These are phyloP conservation scores for Colletotrichum cuscutae DNA, from an alignment of 2,329 filamentous ascomycete genomes.

Conservation along the genomic window DNA sequence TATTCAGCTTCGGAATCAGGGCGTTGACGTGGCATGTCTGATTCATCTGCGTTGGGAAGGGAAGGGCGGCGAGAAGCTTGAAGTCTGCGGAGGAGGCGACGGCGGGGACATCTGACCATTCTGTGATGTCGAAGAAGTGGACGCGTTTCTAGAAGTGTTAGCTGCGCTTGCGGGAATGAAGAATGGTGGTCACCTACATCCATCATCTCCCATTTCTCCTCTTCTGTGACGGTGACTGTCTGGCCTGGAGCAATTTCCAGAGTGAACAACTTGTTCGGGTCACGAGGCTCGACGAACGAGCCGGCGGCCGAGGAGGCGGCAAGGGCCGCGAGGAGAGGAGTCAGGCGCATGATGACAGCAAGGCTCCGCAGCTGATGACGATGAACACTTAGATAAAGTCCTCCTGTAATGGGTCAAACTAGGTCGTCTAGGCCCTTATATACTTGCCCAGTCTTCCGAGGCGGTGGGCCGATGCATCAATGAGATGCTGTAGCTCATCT, in stretches of 20 bases:
- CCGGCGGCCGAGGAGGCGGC: slow-evolving; percentile 33
- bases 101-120: slow-evolving; percentile 34
- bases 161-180: not conserved
- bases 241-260: slow-evolving; percentile 38
- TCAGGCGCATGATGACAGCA: slow-evolving; percentile 35
- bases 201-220: slow-evolving; percentile 40
- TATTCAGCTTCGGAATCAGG: slow-evolving; percentile 27
- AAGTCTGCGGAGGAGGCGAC: slow-evolving; percentile 17
- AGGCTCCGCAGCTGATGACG: not conserved
- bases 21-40: slow-evolving; percentile 36
- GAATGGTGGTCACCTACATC: slow-evolving; percentile 31
- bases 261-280: slow-evolving; percentile 36
- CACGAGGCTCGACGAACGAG: slow-evolving; percentile 20
- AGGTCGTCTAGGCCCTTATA: not conserved
- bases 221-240: slow-evolving; percentile 39
- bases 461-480: not conserved
- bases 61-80: slow-evolving; percentile 23
- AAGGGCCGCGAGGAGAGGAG: slow-evolving; percentile 36
- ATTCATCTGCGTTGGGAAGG: slow-evolving; percentile 36
- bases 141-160: slow-evolving; percentile 31
- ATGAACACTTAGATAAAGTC: not conserved
- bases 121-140: slow-evolving; percentile 41
- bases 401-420: not conserved
- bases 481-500: not conserved
- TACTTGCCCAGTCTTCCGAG: not conserved